phyloP scores from a whole-genome alignment of 129 eudicot genomes.

The Daucus carota region DNA sequence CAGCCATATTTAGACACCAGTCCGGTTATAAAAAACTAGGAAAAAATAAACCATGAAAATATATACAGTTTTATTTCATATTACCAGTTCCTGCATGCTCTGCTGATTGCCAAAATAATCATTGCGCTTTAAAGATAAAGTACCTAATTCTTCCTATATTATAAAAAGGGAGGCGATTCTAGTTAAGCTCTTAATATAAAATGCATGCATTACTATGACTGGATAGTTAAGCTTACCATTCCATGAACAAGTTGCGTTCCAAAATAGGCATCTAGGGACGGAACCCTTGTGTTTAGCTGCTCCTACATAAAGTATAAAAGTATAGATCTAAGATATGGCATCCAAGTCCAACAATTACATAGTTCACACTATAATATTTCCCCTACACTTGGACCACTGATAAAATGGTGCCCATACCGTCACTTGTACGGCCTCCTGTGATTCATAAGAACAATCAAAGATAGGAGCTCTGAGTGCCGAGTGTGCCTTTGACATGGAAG shows the following conservation, averaged over 20 bases:
- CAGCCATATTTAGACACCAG: background rate
- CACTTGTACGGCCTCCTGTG: conserved; percentile 17
- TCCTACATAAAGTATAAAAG: conserved; percentile 9
- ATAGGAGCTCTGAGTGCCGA: conserved; percentile 4
- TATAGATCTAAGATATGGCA: background rate
- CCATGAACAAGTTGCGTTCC: conserved; percentile 17
- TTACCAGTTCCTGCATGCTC: conserved; percentile 21
- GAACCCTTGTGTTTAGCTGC: conserved; percentile 12
- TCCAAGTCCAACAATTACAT: background rate
- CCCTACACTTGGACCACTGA: background rate
- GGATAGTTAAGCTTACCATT: conserved; percentile 7
- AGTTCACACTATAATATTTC: background rate
- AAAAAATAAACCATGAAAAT: background rate
- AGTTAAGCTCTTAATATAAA: background rate
- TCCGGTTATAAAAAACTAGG: background rate
- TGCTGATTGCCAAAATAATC: conserved; percentile 18
- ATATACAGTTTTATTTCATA: background rate
- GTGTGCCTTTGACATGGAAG: conserved; percentile 17
- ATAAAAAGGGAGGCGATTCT: background rate
- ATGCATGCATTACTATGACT: background rate
- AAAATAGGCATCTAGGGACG: conserved; percentile 15
- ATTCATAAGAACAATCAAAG: conserved; percentile 20
- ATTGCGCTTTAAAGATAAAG: background rate
- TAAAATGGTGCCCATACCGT: conserved; percentile 13
- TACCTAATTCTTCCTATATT: conserved; percentile 9